Conservation (phyloP, 1,284 basidiomycete species). For the Ustilago hordei region DNA sequence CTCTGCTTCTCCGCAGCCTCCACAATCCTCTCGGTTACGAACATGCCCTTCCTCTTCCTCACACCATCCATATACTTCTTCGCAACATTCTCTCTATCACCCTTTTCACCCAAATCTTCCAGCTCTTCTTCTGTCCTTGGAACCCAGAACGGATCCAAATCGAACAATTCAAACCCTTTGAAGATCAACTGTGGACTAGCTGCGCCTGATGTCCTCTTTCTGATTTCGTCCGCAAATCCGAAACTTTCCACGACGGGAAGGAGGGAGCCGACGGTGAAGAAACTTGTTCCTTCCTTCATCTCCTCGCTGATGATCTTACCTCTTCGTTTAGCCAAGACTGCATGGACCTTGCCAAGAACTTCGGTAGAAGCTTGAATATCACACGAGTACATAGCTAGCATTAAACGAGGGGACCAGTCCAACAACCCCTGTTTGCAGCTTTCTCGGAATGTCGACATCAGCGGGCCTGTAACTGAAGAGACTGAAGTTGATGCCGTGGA, state of each 20-base stretch:
- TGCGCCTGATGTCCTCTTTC: slow-evolving; percentile 94
- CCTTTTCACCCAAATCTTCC: slow-evolving; percentile 95
- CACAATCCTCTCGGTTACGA: slow-evolving; percentile 60
- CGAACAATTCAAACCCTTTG: slow-evolving; percentile 75
- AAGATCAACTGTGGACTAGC: slow-evolving; percentile 97
- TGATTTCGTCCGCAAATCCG: slow-evolving; percentile 96
- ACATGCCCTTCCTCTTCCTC: slow-evolving; percentile 71
- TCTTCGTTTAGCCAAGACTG: slow-evolving; percentile 87
- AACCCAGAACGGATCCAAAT: slow-evolving; percentile 94
- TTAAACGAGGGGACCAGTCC: slow-evolving; percentile 96
- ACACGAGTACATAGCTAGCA: slow-evolving; percentile 98
- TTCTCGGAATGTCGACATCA: slow-evolving; percentile 89
- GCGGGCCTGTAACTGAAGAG: slow-evolving; percentile 84
- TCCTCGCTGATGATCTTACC: slow-evolving; percentile 95
- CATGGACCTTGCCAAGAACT: slow-evolving; percentile 97
- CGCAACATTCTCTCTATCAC: slow-evolving; percentile 92
- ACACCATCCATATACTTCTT: slow-evolving; percentile 94
- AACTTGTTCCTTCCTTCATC: slow-evolving; percentile 97
- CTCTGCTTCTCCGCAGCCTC: slow-evolving; percentile 68
- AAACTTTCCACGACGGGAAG: slow-evolving; percentile 98
- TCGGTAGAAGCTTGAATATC: slow-evolving; percentile 98
- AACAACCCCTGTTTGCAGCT: slow-evolving; percentile 87
- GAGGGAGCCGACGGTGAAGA: slow-evolving; percentile 90
- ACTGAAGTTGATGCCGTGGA: slow-evolving; percentile 76
- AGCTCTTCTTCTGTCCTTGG: slow-evolving; percentile 97